Base-by-base conservation (phyloP, 2,329 filamentous ascomycete species). In the Clarireedia sp. region DNA sequence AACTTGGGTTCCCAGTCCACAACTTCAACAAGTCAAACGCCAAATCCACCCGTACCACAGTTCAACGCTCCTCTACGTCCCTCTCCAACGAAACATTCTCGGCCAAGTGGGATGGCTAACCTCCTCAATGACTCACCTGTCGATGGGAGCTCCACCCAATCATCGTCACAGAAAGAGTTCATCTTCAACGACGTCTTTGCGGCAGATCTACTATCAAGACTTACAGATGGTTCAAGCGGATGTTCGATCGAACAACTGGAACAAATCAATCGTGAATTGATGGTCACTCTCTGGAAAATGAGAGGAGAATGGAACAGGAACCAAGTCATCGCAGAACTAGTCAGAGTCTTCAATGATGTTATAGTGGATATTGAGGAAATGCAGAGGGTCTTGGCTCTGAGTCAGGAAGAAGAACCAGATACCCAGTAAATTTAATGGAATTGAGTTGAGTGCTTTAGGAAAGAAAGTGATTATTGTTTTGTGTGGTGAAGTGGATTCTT, bases 181-280 rank as follows among this genome's bases (percentile, higher is more conserved):
- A 64, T 78, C 38, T 60, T 78, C 3, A 69, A 76, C 29, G 75
- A 79, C 12, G 66, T 37, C 14, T 68, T 65, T 43, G 45, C 65
- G 10, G 57, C 63, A 1, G 57, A 63, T 24, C 24, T 69, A 10
- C 50, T 66, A 1, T 53, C 43, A 12, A 54, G 56, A 17, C 57
- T 69, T 1, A 62, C 64, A 1, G 59, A 62, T 23, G 61, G 63
- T 23, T 64, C 63, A 19, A 67, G 63, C 29, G 67, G 67, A 2
- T 68, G 62, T 33, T 64, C 86, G 0, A 88, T 99, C 51, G 94
- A 99, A 72, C 92, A 99, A 70, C 75, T 99, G 19, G 92, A 97
- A 75, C 92, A 97, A 71, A 85, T 96, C 68, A 91, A 91, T 69
- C 86, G 90, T 7, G 83, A 86, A 62, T 75, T 97, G 60, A 97